Conservation (phyloP, 352 stramenopile genomes). For the Globisporangium carolinianum region DNA sequence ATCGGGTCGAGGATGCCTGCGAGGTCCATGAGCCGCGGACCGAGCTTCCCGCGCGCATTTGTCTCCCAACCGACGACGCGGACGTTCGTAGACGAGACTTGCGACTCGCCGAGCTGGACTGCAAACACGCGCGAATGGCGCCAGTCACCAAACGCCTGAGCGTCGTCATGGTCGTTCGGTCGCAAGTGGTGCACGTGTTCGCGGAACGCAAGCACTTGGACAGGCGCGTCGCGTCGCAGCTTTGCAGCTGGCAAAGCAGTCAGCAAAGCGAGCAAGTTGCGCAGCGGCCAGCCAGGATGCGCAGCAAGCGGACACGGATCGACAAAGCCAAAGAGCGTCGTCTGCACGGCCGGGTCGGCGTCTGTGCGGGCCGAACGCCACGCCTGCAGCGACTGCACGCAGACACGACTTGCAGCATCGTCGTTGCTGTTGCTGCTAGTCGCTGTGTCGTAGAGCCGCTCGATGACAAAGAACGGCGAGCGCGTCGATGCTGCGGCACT, state of each 20-base stretch:
- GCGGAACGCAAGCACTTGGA: conserved; percentile 64
- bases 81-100: conserved; percentile 25
- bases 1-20: conserved; percentile 65
- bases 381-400: conserved; percentile 22
- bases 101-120: conserved; percentile 27
- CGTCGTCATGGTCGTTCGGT: not conserved
- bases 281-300: conserved; percentile 84
- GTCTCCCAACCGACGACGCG: conserved; percentile 65
- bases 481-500: not conserved
- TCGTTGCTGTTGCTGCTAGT: conserved; percentile 1
- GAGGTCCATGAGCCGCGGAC: conserved; percentile 73
- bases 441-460: conserved; percentile 16
- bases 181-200: conserved; percentile 58
- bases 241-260: conserved; percentile 28
- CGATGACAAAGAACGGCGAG: conserved; percentile 64
- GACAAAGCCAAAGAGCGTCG: conserved; percentile 82
- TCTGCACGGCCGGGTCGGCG: conserved; percentile 8
- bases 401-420: conserved; percentile 5
- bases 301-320: conserved; percentile 72
- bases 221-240: conserved; percentile 18
- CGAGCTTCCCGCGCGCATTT: conserved; percentile 66
- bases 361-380: conserved; percentile 14
- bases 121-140: conserved; percentile 53
- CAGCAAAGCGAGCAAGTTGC: conserved; percentile 78
- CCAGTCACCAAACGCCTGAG: conserved; percentile 41